These are phyloP conservation scores for Neostapfia colusana DNA, from an alignment of 176 grass and related monocot species.

Conservation along the genomic window DNA sequence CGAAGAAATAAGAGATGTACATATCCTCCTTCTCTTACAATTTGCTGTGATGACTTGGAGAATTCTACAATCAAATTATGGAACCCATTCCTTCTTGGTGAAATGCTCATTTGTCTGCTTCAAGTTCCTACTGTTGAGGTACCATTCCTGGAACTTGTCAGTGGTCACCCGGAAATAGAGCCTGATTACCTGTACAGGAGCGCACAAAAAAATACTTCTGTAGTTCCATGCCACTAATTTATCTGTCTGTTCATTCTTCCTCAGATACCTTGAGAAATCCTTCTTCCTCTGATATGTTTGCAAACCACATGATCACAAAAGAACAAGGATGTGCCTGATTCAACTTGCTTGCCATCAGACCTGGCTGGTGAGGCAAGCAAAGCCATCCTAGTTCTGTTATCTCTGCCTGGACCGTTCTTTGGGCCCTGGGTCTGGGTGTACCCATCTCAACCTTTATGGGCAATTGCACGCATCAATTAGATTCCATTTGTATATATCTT, in stretches of 20 bases:
- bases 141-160: background rate
- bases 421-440: background rate
- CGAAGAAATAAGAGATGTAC: slow-evolving; percentile 1
- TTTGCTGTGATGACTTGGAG: background rate
- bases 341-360: slow-evolving; percentile 12
- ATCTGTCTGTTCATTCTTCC: background rate
- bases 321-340: background rate
- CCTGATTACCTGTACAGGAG: background rate
- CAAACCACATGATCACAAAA: background rate
- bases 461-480: slow-evolving; percentile 32
- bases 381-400: slow-evolving; percentile 16
- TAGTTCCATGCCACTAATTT: background rate
- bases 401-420: slow-evolving; percentile 29
- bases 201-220: background rate
- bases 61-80: background rate
- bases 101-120: background rate
- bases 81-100: background rate
- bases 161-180: background rate
- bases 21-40: background rate
- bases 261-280: background rate
- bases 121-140: background rate
- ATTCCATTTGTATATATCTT: slow-evolving; percentile 34
- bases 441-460: slow-evolving; percentile 14
- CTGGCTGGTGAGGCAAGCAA: background rate
- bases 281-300: background rate